Conservation (phyloP, 2,329 filamentous ascomycete genomes). For the Diaporthe citri region DNA sequence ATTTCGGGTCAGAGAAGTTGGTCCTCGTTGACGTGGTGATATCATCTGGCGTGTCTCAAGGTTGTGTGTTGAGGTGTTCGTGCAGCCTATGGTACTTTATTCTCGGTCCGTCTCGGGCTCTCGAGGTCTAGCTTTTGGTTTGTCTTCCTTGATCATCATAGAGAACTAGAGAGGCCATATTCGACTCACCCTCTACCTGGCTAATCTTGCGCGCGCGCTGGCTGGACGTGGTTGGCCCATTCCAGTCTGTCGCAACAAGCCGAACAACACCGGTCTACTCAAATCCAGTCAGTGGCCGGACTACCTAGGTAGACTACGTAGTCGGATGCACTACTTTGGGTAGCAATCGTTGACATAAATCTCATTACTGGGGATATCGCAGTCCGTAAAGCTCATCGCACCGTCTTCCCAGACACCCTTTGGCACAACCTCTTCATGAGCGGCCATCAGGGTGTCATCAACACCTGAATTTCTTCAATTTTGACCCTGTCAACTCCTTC, state of each 20-base stretch:
- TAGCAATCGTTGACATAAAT: background rate
- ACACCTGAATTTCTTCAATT: slow-evolving; percentile 3
- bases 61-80: background rate
- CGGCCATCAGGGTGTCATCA: background rate
- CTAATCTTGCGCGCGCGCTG: background rate
- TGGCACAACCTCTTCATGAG: background rate
- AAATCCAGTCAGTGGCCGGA: background rate
- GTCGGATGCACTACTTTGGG: background rate
- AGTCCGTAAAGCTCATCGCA: background rate
- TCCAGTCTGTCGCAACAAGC: background rate
- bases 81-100: background rate
- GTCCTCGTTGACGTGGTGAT: background rate
- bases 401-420: slow-evolving; percentile 1
- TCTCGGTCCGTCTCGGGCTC: background rate
- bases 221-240: background rate
- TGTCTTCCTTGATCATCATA: too few species aligned
- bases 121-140: too few species aligned
- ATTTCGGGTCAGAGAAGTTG: background rate
- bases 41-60: background rate
- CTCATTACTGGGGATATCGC: background rate
- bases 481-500: background rate
- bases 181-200: background rate
- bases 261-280: background rate
- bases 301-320: background rate
- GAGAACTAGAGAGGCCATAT: background rate